Conservation (phyloP, 176 grass and related monocot species). For the Lolium perenne region DNA sequence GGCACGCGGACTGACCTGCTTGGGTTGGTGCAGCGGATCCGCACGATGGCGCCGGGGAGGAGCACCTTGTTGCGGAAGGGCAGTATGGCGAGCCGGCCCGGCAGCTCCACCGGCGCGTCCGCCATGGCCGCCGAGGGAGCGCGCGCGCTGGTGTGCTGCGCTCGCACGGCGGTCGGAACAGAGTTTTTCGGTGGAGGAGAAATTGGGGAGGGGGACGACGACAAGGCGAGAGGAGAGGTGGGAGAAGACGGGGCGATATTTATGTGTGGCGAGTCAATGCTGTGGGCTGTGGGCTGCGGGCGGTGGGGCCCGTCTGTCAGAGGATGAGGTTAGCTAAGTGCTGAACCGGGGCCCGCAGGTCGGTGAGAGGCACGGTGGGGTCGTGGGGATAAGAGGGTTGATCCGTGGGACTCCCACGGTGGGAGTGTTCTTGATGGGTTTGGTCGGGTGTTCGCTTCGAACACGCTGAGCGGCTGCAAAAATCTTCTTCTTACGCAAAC, state of each 20-base stretch:
- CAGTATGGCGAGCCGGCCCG: slow-evolving; percentile 84
- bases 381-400: too few species aligned
- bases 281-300: too few species aligned
- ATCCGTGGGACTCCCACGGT: too few species aligned
- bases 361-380: too few species aligned
- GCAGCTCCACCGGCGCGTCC: slow-evolving; percentile 77
- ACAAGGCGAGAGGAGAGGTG: slow-evolving; percentile 11
- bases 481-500: too few species aligned
- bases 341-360: too few species aligned
- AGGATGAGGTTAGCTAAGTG: too few species aligned
- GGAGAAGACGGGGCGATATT: slow-evolving; percentile 41
- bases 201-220: background rate
- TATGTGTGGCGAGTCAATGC: slow-evolving; percentile 1
- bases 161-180: slow-evolving; percentile 20
- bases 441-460: too few species aligned
- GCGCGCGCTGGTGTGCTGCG: background rate
- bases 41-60: slow-evolving; percentile 87
- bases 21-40: slow-evolving; percentile 95
- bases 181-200: background rate
- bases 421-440: too few species aligned
- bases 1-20: slow-evolving; percentile 59
- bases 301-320: too few species aligned
- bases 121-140: slow-evolving; percentile 50
- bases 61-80: slow-evolving; percentile 98
- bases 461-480: too few species aligned